Base-by-base conservation (phyloP, 805 yeast species). In the Candida pini region DNA sequence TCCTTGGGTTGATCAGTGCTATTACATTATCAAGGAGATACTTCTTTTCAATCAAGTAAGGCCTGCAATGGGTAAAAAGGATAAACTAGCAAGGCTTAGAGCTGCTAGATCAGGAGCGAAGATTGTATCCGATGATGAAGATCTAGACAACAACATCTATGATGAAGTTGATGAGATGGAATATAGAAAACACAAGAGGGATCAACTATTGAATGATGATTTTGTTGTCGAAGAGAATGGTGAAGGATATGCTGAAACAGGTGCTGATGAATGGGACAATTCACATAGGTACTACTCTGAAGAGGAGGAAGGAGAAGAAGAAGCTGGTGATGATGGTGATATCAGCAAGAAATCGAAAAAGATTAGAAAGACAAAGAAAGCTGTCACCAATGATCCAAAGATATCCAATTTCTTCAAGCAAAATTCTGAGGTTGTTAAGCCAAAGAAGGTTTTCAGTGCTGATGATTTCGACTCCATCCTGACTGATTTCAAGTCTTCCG, bases 191-290 rank as follows among this genome's bases (percentile, higher is more conserved):
- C 83, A 77, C 53, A 85, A 84, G 55, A 75, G 94, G 48, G 76
- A 82, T 39, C 85, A 88, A 39, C 66, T 92, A 31, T 68, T 87
- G 58, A 80, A 83, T 41, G 96, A 90, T 51, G 96, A 90, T 56
- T 90, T 90, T 54, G 92, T 90, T 24, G 95, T 87, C 2, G 96
- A 88, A 55, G 97, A 90, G 56, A 78, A 83, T 46, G 96, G 96
- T 20, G 82, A 81, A 44, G 97, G 97, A 0, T 90, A 90, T 52
- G 89, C 87, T 2, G 97, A 92, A 49, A 83, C 83, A 28, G 98
- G 98, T 38, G 84, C 71, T 6, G 94, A 90, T 49, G 95, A 87
- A 40, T 87, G 95, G 89, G 94, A 79, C 39, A 58, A 66, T 22
- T 64, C 67, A 35, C 73, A 70, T 28, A 62, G 67, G 34, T 73